phyloP scores from a whole-genome alignment of 1,284 basidiomycete species.

The Austroboletus novae-zelandiae region DNA sequence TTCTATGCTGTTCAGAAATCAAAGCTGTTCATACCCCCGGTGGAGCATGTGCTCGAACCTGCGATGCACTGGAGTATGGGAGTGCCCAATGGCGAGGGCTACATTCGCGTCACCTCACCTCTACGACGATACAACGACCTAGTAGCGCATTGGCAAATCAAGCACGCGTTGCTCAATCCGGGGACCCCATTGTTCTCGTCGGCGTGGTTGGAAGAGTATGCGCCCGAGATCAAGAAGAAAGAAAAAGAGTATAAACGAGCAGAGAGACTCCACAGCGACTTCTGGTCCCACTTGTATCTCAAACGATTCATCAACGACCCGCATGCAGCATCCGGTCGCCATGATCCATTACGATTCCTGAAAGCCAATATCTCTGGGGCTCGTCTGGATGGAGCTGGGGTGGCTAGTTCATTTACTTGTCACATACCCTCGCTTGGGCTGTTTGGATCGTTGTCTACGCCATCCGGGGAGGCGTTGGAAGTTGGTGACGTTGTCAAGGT shows the following conservation, averaged over 20 bases:
- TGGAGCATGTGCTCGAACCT: constrained; percentile 51
- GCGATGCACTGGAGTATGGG: constrained; percentile 73
- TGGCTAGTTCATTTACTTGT: constrained; percentile 17
- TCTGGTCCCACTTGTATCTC: constrained; percentile 42
- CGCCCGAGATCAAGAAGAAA: constrained; percentile 29
- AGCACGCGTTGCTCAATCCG: constrained; percentile 61
- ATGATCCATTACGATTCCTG: constrained; percentile 24
- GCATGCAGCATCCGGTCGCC: constrained; percentile 11
- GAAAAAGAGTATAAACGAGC: constrained; percentile 29
- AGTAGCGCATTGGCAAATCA: constrained; percentile 93
- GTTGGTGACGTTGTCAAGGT: constrained; percentile 28
- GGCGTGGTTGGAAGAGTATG: constrained; percentile 42
- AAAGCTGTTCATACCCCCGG: constrained; percentile 36
- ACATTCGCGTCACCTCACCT: constrained; percentile 85
- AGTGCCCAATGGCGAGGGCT: constrained; percentile 67
- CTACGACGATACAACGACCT: constrained; percentile 86
- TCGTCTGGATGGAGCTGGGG: constrained; percentile 12
- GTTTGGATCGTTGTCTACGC: constrained; percentile 14
- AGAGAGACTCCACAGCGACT: constrained; percentile 37
- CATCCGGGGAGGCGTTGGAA: constrained; percentile 6
- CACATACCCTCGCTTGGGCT: constrained; percentile 28
- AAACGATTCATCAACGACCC: constrained; percentile 34
- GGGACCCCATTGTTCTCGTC: constrained; percentile 40
- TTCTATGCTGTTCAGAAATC: constrained; percentile 33
- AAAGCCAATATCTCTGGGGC: constrained; percentile 23